Base-by-base conservation (phyloP, 306 rosid species). In the Adenanthera pavonina region DNA sequence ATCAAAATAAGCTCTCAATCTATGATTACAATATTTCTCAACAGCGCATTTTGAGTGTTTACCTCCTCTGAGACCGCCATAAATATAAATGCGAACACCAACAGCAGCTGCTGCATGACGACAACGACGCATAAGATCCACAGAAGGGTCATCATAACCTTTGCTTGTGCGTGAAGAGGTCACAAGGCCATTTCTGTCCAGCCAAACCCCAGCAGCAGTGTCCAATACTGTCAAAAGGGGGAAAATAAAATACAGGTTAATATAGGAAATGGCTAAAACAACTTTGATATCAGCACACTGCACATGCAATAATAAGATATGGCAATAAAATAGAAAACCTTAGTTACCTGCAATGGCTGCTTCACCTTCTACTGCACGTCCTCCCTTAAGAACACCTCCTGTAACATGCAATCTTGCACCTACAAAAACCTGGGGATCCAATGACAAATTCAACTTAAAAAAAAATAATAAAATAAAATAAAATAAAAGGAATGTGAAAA, bases 141-240 rank as follows among this genome's bases (percentile, higher is more conserved):
- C 84, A 82, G 89, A 72, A 78, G 95, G 87, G 83, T 96, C 99
- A 75, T 92, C 99, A 80, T 89, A 91, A 80, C 97, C 91, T 89
- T 86, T 96, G 86, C 84, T 82, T 65, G 91, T 38, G 38, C 97
- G 97, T 76, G 98, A 89, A 30, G 98, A 86, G 84, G 99, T 89
- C 83, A 96, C 98, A 57, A 96, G 87, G 68, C 99, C 99, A 74
- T 82, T 92, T 86, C 98, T 89, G 82, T 96, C 99, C 72, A 96
- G 86, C 99, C 99, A 96, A 82, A 91, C 98, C 84, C 99, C 99
- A 79, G 99, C 99, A 11, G 99, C 99, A 81, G 99, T 96, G 88
- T 96, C 99, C 95, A 96, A 87, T 66, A 96, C 99, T 95, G 77
- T 77, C 78, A 78, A 87, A 80, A 81, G 20, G 73, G 30, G 20